Conservation (phyloP, 331 rosid species). For the Arachis monticola region DNA sequence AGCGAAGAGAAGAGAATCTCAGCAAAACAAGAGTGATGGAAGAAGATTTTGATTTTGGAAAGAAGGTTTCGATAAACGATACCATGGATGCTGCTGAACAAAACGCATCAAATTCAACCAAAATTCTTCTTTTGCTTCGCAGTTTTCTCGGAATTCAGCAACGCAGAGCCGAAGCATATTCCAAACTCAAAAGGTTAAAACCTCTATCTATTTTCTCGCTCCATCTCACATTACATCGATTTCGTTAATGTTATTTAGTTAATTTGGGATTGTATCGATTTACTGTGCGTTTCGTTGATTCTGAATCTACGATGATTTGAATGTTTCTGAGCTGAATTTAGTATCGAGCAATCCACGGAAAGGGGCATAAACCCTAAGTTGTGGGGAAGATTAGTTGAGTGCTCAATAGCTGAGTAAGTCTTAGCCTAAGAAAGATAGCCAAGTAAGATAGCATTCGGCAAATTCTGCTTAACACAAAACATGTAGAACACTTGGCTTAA, state of each 20-base stretch:
- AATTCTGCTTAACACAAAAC: no score
- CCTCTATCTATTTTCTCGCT: constrained; percentile 15
- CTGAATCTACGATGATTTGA: not conserved
- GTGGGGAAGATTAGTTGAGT: no score
- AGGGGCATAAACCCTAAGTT: not conserved
- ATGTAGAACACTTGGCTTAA: no score
- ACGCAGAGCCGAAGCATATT: constrained; percentile 80
- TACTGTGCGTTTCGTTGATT: not conserved
- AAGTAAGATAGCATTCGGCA: no score
- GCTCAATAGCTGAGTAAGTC: no score
- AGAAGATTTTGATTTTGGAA: constrained; percentile 55
- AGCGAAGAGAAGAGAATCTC: not conserved
- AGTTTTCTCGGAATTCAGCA: constrained; percentile 65
- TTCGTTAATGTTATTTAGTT: not conserved
- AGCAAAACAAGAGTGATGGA: constrained; percentile 43
- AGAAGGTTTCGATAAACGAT: constrained; percentile 52
- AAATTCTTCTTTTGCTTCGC: constrained; percentile 56
- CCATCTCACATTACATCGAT: not conserved
- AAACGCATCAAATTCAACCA: constrained; percentile 29
- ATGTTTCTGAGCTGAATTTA: constrained; percentile 9
- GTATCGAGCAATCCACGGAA: constrained; percentile 4
- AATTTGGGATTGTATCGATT: not conserved
- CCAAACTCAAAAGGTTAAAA: constrained; percentile 64
- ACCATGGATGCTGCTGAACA: constrained; percentile 48
- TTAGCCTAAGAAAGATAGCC: no score